phyloP scores from a whole-genome alignment of 345 rosid species.

The Brassica rapa region DNA sequence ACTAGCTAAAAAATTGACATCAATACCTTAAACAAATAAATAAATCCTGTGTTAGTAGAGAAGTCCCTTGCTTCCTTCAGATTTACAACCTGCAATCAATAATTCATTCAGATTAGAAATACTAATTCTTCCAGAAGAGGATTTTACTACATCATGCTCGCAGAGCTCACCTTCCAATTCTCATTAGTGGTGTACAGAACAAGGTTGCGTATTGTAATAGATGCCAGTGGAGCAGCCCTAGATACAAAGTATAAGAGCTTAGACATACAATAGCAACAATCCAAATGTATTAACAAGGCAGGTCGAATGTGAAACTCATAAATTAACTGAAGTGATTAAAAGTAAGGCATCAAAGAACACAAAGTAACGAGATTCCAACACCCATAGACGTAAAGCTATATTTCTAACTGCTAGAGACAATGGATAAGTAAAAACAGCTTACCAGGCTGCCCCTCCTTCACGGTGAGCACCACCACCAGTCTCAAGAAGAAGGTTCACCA shows the following conservation, averaged over 20 bases:
- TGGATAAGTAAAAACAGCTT: conserved; percentile 36
- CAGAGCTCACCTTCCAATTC: conserved; percentile 77
- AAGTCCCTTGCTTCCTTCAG: conserved; percentile 98
- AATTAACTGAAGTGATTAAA: background rate
- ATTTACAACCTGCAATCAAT: conserved; percentile 69
- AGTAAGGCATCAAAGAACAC: background rate
- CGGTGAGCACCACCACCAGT: conserved; percentile 70
- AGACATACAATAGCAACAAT: conserved; percentile 16
- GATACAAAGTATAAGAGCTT: conserved; percentile 32
- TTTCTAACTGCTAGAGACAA: background rate
- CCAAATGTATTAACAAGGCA: conserved; percentile 7
- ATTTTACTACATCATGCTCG: conserved; percentile 10
- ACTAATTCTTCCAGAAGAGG: background rate
- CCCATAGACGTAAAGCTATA: conserved; percentile 8
- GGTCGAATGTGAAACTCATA: background rate
- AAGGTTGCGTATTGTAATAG: conserved; percentile 86
- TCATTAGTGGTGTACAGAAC: conserved; percentile 83
- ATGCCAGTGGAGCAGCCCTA: conserved; percentile 97
- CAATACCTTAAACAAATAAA: conserved; percentile 90
- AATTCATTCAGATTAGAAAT: conserved; percentile 12
- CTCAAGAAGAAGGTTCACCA: conserved; percentile 94
- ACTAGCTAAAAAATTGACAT: conserved; percentile 10
- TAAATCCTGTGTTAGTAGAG: conserved; percentile 67
- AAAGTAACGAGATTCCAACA: conserved; percentile 4
- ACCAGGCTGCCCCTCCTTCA: conserved; percentile 92